Evolutionary conservation across 2,329 filamentous ascomycete genomes (phyloP).

Genomic region (Penicillium sp.): DNA sequence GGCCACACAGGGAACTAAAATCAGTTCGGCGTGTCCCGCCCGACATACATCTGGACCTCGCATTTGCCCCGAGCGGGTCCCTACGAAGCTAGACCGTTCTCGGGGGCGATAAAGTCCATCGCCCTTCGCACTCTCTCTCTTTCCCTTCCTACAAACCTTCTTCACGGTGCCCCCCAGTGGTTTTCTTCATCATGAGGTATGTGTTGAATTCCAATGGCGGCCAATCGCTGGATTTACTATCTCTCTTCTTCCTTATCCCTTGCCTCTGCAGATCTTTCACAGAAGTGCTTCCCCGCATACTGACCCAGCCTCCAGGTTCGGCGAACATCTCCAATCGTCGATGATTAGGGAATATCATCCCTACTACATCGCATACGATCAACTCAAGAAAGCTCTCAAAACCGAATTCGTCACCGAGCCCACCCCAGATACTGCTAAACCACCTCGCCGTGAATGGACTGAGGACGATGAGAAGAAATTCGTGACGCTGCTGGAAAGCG

Average conservation of each 20-base stretch:
- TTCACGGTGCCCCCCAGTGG: background rate
- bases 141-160: conserved; percentile 4
- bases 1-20: background rate
- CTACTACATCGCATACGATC: conserved; percentile 98
- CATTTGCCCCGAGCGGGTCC: background rate
- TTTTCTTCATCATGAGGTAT: conserved; percentile 21
- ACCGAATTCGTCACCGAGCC: conserved; percentile 61
- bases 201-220: background rate
- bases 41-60: background rate
- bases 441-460: conserved; percentile 70
- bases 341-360: conserved; percentile 96
- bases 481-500: conserved; percentile 79
- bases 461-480: conserved; percentile 91
- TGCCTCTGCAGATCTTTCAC: background rate
- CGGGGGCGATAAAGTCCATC: conserved; percentile 15
- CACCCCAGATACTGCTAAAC: conserved; percentile 47
- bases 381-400: conserved; percentile 84
- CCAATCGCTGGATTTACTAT: background rate
- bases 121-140: background rate
- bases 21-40: background rate
- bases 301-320: conserved; percentile 63
- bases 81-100: conserved; percentile 13
- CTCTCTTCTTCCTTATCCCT: background rate
- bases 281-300: conserved; percentile 14
- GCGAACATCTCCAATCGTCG: conserved; percentile 92